Evolutionary conservation across 1,139 yeast species (phyloP).

Genomic region (Debaryomyces subglobosus): DNA sequence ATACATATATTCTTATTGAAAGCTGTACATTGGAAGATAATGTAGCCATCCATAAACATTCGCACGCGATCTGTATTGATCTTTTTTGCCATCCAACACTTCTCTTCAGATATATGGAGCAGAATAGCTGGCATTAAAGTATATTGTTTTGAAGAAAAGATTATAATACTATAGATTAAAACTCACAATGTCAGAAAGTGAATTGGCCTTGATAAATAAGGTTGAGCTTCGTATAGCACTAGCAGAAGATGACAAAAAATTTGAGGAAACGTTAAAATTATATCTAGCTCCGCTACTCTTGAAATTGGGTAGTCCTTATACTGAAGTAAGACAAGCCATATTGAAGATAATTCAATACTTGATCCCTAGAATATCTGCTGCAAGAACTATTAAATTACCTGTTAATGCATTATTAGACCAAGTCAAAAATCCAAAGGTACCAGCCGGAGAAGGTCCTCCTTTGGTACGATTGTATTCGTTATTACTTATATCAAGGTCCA

Average conservation of each 20-base stretch:
- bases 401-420: conserved; percentile 63
- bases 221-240: conserved; percentile 86
- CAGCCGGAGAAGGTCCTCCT: conserved; percentile 46
- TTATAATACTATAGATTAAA: background rate
- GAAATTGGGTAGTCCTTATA: conserved; percentile 74
- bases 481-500: conserved; percentile 66
- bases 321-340: conserved; percentile 68
- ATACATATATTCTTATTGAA: background rate
- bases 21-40: background rate
- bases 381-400: conserved; percentile 61
- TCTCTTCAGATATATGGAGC: background rate
- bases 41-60: background rate
- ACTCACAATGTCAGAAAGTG: conserved; percentile 47
- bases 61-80: background rate
- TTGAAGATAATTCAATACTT: conserved; percentile 68
- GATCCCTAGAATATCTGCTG: conserved; percentile 65
- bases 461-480: conserved; percentile 67
- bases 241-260: conserved; percentile 67
- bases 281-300: conserved; percentile 79
- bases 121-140: background rate
- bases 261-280: conserved; percentile 59
- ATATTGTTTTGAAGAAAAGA: background rate
- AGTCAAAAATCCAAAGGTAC: conserved; percentile 55
- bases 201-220: conserved; percentile 62
- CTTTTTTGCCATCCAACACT: conserved; percentile 3